Conservation (phyloP, 306 rosid species). For the Prinsepia uniflora region DNA sequence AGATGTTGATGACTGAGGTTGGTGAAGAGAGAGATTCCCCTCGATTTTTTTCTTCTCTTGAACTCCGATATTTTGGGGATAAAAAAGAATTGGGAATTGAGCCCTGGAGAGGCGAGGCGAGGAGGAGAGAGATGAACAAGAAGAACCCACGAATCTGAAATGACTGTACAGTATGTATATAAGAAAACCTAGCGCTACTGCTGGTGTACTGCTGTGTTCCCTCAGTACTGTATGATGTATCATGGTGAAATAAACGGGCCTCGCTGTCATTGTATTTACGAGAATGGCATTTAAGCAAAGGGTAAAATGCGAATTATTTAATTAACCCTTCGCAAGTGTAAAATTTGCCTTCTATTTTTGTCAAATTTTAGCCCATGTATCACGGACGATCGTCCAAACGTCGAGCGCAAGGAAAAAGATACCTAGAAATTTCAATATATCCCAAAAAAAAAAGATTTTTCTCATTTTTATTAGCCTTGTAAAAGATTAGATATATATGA, state of each 20-base stretch:
- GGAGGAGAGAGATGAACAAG: neutral
- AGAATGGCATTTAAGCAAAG: neutral
- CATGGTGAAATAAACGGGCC: neutral
- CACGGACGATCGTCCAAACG: too few species aligned
- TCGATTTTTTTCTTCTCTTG: neutral
- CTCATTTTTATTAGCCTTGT: too few species aligned
- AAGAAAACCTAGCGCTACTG: neutral
- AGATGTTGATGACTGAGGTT: neutral
- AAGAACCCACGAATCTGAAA: slow-evolving; percentile 36
- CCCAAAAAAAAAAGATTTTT: too few species aligned
- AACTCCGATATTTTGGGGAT: slow-evolving; percentile 3
- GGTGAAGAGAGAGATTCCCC: too few species aligned
- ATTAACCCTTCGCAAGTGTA: neutral
- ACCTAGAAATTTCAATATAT: too few species aligned
- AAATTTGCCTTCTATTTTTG: too few species aligned
- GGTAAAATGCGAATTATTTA: too few species aligned
- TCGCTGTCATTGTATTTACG: slow-evolving; percentile 20
- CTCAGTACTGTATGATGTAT: neutral
- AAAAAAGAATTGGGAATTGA: slow-evolving; percentile 18
- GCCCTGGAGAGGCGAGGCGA: neutral
- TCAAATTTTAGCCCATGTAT: too few species aligned
- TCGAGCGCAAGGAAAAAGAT: too few species aligned
- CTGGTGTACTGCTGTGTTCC: neutral
- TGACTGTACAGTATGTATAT: slow-evolving; percentile 23
- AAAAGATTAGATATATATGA: too few species aligned